Evolutionary conservation across 1,284 basidiomycete genomes (phyloP).

Genomic region (Bjerkandera adusta): DNA sequence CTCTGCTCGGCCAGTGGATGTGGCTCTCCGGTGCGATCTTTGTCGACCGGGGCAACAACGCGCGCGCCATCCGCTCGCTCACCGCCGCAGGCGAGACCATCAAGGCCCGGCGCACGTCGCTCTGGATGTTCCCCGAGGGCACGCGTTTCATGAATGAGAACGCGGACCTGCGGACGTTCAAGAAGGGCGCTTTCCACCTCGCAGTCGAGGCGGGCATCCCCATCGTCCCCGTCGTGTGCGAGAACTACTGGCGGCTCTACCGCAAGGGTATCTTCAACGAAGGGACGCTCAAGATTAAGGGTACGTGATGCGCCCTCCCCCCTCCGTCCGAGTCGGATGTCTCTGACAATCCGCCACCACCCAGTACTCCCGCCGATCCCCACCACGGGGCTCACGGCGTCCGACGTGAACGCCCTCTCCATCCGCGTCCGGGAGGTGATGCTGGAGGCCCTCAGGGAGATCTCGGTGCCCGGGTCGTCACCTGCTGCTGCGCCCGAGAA

Average conservation of each 20-base stretch:
- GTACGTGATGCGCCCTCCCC: constrained; percentile 42
- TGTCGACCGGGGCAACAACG: constrained; percentile 84
- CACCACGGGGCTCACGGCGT: constrained; percentile 64
- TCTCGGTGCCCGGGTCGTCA: constrained; percentile 49
- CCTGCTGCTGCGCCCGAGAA: constrained; percentile 18
- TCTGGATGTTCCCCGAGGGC: constrained; percentile 92
- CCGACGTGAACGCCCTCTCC: constrained; percentile 65
- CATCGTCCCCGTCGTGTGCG: constrained; percentile 88
- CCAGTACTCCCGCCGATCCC: constrained; percentile 77
- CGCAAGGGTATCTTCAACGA: constrained; percentile 74
- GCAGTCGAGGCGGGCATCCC: constrained; percentile 89
- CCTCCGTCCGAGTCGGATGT: not conserved
- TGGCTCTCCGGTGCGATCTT: constrained; percentile 90
- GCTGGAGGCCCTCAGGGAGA: constrained; percentile 65
- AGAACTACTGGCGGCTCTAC: constrained; percentile 92
- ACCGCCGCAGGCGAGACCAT: constrained; percentile 79
- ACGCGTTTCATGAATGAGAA: constrained; percentile 76
- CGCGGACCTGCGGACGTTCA: constrained; percentile 82
- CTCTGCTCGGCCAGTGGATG: constrained; percentile 92
- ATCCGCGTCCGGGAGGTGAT: constrained; percentile 68
- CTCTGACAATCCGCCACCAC: not conserved
- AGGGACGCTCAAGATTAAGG: constrained; percentile 80
- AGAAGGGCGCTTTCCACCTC: constrained; percentile 98
- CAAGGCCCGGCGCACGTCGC: constrained; percentile 71
- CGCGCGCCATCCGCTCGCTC: constrained; percentile 77